Evolutionary conservation across 139 green algal genomes (phyloP).

Genomic region (Spirogloea muscicola): DNA sequence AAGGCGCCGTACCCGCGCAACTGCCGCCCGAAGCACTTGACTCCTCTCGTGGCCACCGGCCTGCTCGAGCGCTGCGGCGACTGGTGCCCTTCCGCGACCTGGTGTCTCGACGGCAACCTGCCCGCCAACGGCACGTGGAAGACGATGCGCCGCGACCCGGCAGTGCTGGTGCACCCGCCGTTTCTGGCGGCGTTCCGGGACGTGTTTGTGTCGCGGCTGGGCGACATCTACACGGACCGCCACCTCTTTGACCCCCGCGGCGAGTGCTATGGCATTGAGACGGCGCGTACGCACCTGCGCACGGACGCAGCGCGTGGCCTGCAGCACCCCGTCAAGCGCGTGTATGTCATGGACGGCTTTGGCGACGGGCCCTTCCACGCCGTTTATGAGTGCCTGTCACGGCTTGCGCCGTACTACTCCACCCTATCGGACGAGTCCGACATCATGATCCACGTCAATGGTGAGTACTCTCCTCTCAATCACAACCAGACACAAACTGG

Average conservation of each 20-base stretch:
- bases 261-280: conserved; percentile 17
- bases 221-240: conserved; percentile 2
- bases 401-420: conserved; percentile 18
- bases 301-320: background rate
- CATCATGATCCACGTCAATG: conserved; percentile 24
- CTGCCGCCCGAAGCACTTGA: background rate
- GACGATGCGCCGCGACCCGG: background rate
- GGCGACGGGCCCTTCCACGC: background rate
- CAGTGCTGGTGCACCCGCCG: background rate
- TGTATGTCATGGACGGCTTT: conserved; percentile 6
- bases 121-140: background rate
- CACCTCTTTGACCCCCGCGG: background rate
- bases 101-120: conserved; percentile 18
- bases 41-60: conserved; percentile 6
- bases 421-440: conserved; percentile 11
- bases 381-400: background rate
- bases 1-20: conserved; percentile 3
- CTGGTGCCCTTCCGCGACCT: conserved; percentile 17
- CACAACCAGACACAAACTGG: too few species aligned
- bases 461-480: too few species aligned
- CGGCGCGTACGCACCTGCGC: too few species aligned
- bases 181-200: background rate
- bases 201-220: background rate
- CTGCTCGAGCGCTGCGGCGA: conserved; percentile 20
- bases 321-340: background rate